A percentile compares a stretch with the other conserved stretches of the same genome.
These are phyloP conservation scores for Elaeagnus macrophylla DNA, from an alignment of 306 rosid species.

Conservation along the genomic window DNA sequence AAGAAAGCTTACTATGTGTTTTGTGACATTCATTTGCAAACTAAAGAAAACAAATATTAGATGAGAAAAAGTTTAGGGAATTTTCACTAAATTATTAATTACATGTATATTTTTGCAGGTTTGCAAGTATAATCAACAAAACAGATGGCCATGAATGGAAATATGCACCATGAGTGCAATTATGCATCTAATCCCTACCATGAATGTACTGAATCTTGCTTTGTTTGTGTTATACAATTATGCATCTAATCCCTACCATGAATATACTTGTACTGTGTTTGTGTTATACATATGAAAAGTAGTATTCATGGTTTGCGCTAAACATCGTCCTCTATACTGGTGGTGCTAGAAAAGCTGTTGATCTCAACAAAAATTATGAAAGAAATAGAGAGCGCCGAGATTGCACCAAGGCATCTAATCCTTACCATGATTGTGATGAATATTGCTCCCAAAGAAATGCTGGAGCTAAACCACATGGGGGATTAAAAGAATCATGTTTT, in stretches of 20 bases:
- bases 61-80: too few relatives aligned
- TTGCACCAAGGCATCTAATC: conserved; percentile 59
- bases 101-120: conserved; percentile 8
- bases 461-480: too few relatives aligned
- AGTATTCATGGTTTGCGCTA: too few relatives aligned
- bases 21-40: too few relatives aligned
- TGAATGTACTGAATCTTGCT: conserved; percentile 70
- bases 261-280: background rate
- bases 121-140: conserved; percentile 4
- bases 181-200: conserved; percentile 79
- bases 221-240: too few relatives aligned
- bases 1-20: too few relatives aligned
- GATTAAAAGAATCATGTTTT: too few relatives aligned
- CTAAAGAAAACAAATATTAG: too few relatives aligned
- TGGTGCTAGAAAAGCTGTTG: conserved; percentile 26
- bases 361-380: conserved; percentile 34
- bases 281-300: background rate
- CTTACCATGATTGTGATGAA: conserved; percentile 50
- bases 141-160: conserved; percentile 54
- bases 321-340: conserved; percentile 17
- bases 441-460: conserved; percentile 14
- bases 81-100: background rate
- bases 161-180: conserved; percentile 44
- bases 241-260: too few relatives aligned
- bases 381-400: conserved; percentile 30